phyloP scores from a whole-genome alignment of 148 eudicot species.

The Bassia scoparia region DNA sequence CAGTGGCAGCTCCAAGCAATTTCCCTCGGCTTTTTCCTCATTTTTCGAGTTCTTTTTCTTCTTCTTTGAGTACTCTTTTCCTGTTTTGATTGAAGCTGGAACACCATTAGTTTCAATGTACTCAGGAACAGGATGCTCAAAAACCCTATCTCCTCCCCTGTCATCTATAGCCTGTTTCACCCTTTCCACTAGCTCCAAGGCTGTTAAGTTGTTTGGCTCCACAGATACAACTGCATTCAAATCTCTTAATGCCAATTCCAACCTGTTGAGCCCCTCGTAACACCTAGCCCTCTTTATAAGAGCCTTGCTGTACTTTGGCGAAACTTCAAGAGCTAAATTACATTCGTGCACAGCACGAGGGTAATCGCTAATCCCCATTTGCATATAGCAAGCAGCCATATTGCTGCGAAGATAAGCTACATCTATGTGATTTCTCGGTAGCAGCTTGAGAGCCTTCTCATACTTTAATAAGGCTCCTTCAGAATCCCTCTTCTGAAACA shows the following conservation, averaged over 20 bases:
- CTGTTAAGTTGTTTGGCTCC: constrained; percentile 89
- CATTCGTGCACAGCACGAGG: constrained; percentile 95
- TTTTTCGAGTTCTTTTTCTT: constrained; percentile 33
- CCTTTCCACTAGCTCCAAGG: constrained; percentile 70
- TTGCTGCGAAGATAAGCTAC: constrained; percentile 83
- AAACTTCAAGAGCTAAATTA: constrained; percentile 87
- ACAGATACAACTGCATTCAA: constrained; percentile 47
- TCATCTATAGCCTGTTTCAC: constrained; percentile 44
- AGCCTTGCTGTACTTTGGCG: constrained; percentile 87
- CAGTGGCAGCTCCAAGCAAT: constrained; percentile 1
- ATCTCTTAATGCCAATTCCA: constrained; percentile 75
- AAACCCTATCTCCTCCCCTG: constrained; percentile 27
- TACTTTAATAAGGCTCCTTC: constrained; percentile 89
- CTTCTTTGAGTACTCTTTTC: constrained; percentile 39
- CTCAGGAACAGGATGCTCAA: constrained; percentile 51
- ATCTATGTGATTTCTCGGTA: constrained; percentile 77
- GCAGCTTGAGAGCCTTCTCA: constrained; percentile 80
- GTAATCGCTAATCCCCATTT: constrained; percentile 77
- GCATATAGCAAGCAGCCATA: constrained; percentile 91
- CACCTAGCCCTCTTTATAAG: constrained; percentile 89
- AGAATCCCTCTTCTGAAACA: constrained; percentile 76
- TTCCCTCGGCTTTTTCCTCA: constrained; percentile 17
- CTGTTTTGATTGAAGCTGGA: constrained; percentile 25
- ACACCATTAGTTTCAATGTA: constrained; percentile 41
- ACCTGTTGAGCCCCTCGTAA: constrained; percentile 71